Evolutionary conservation across 2,329 filamentous ascomycete species (phyloP), one percentile per base, ranked within the genome.

Genomic region (Erysiphe pulchra): DNA sequence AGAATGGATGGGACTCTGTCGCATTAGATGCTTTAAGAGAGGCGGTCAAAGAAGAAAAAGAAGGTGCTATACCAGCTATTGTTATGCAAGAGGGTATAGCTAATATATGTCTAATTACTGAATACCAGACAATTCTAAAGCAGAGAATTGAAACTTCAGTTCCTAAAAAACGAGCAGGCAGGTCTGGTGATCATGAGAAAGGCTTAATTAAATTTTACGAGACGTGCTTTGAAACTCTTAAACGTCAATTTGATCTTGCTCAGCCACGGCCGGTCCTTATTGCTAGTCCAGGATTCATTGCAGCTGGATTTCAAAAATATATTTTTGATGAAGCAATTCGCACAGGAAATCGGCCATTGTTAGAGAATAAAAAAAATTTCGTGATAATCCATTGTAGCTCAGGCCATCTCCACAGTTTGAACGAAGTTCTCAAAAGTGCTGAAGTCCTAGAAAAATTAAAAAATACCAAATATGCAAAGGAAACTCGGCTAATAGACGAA

Each of bases 41-140:
- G 59, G 79, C 85, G 0, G 69, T 87, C 13, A 77, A 82, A 54
- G 75, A 81, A 53, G 78, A 83, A 51, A 77, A 78, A 55, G 76
- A 80, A 50, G 85, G 84, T 1, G 80, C 87, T 50, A 70, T 92
- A 16, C 83, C 85, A 46, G 87, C 90, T 0, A 78, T 95, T 0
- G 81, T 95, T 20, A 87, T 98, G 80, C 82, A 92, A 55, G 87
- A 95, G 55, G 80, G 81, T 14, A 61, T 81, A 14, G 80, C 83
- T 47, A 84, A 86, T 59, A 80, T 90, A 51, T 87, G 81, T 60
- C 68, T 86, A 18, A 80, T 90, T 46, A 86, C 80, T 2, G 76
- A 84, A 56, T 77, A 79, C 59, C 79, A 83, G 53, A 87, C 81
- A 3, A 70, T 87, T 28, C 61, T 85, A 47, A 77, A 81, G 53